Conservation (phyloP, 768 basidiomycete genomes). For the Suillus variegatus region DNA sequence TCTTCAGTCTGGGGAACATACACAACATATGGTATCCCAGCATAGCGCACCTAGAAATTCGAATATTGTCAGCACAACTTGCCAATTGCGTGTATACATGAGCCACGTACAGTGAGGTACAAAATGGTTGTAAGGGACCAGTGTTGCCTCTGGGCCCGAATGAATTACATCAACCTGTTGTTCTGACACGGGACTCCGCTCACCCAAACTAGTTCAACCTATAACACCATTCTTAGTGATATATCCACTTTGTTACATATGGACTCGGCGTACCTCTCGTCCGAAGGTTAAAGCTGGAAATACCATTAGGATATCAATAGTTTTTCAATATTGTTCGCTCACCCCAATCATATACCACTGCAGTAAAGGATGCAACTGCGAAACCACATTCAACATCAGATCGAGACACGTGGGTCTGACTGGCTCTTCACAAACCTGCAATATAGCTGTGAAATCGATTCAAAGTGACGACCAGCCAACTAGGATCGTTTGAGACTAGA, state of each 20-base stretch:
- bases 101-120: not conserved
- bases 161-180: not conserved
- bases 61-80: not conserved
- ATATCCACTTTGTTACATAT: not conserved
- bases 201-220: not conserved
- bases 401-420: not conserved
- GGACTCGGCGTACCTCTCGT: not conserved
- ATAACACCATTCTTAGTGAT: not conserved
- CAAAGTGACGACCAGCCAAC: not conserved
- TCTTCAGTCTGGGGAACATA: not conserved
- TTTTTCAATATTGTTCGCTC: not conserved
- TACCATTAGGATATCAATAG: not conserved
- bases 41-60: not conserved
- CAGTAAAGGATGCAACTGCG: not conserved
- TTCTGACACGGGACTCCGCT: not conserved
- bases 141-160: not conserved
- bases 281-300: not conserved
- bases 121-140: not conserved
- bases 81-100: no score
- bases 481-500: not conserved
- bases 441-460: not conserved
- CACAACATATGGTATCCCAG: not conserved
- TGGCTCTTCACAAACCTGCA: not conserved
- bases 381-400: not conserved
- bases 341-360: constrained; percentile 4